A percentile compares a stretch with the other conserved stretches of the same genome.
These are phyloP conservation scores for Gynostemma pentaphyllum DNA, from an alignment of 306 rosid species.

Conservation along the genomic window DNA sequence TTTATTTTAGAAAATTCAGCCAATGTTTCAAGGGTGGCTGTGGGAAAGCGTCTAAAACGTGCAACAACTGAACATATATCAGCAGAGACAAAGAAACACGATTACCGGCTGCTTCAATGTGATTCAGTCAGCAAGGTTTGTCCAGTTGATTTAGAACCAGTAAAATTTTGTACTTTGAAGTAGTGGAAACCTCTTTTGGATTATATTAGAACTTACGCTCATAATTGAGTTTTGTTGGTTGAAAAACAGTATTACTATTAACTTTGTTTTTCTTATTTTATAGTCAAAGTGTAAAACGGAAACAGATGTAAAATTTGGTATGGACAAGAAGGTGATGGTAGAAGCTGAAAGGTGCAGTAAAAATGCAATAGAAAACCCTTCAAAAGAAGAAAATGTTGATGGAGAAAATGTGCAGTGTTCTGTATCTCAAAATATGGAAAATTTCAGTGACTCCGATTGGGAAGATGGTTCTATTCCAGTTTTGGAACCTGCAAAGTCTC, in stretches of 20 bases:
- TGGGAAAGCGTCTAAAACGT: constrained; percentile 23
- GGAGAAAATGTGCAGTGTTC: constrained; percentile 20
- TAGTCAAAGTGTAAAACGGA: constrained; percentile 32
- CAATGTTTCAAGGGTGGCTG: constrained; percentile 28
- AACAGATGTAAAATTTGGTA: constrained; percentile 18
- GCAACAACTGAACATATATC: constrained; percentile 17
- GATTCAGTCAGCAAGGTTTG: constrained; percentile 23
- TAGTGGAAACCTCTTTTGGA: neutral
- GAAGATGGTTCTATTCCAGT: constrained; percentile 59
- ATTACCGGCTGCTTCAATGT: constrained; percentile 3
- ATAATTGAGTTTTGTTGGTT: neutral
- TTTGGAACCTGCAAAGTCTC: constrained; percentile 19
- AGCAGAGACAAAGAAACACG: constrained; percentile 14
- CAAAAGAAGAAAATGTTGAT: constrained; percentile 22
- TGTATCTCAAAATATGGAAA: constrained; percentile 30
- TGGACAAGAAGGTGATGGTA: constrained; percentile 23
- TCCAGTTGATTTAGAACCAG: neutral
- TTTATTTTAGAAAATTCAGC: constrained; percentile 25
- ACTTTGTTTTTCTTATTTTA: neutral
- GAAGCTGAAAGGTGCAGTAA: constrained; percentile 29
- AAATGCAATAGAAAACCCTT: constrained; percentile 23
- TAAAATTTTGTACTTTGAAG: neutral
- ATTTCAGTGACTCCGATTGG: constrained; percentile 69
- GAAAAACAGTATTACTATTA: neutral
- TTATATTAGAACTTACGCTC: neutral